Evolutionary conservation across 139 green algal genomes (phyloP).

Genomic region (Dunaliella primolecta): DNA sequence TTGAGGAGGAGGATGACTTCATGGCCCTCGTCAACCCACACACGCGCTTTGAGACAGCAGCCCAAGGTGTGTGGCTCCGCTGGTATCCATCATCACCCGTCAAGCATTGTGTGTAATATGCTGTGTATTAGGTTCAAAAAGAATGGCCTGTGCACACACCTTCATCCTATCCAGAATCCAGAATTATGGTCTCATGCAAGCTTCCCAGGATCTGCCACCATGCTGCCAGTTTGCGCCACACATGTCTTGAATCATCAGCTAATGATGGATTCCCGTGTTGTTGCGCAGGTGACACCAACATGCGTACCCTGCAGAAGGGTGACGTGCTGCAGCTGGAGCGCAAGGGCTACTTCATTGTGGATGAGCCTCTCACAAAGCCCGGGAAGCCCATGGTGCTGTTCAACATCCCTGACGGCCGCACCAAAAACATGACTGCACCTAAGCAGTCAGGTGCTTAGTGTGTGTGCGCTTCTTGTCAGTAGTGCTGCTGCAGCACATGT

Average conservation of each 20-base stretch:
- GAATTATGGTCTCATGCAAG: too few species aligned
- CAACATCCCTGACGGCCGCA: slow-evolving; percentile 87
- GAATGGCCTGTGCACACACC: too few species aligned
- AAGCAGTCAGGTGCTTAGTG: background rate
- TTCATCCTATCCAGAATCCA: too few species aligned
- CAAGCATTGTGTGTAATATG: too few species aligned
- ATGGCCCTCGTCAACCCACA: slow-evolving; percentile 58
- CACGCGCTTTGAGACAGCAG: slow-evolving; percentile 35
- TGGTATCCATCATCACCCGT: too few species aligned
- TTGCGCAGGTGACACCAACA: slow-evolving; percentile 88
- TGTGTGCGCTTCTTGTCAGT: too few species aligned
- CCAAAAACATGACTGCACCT: background rate
- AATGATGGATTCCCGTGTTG: too few species aligned
- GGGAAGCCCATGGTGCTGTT: slow-evolving; percentile 83
- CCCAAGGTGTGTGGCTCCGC: background rate
- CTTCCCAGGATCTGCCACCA: too few species aligned
- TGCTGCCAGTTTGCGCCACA: too few species aligned
- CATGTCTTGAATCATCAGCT: too few species aligned
- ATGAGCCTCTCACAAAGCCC: slow-evolving; percentile 56
- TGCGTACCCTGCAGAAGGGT: slow-evolving; percentile 86
- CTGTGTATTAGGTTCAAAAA: too few species aligned
- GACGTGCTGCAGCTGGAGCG: slow-evolving; percentile 95
- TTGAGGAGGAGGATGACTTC: slow-evolving; percentile 78
- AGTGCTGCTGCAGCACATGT: background rate
- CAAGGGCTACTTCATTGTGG: slow-evolving; percentile 97